Conservation (phyloP, 2,329 filamentous ascomycete genomes). For the Xylariaceae sp. region DNA sequence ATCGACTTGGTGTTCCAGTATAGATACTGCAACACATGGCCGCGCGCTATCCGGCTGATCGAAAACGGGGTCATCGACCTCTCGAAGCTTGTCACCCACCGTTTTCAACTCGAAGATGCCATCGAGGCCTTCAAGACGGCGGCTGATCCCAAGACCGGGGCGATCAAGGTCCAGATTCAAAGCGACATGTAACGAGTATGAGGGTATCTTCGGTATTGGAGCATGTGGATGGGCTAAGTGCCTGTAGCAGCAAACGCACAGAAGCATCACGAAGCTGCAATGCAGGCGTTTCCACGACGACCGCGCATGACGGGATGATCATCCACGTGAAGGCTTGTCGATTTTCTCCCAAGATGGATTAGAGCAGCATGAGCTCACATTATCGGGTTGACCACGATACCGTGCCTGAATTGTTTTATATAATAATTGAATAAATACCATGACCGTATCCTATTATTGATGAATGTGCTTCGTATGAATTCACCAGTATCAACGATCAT, state of each 20-base stretch:
- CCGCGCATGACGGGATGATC: neutral
- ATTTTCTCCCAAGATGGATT: constrained; percentile 3
- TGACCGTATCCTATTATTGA: too few species aligned
- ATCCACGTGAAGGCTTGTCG: neutral
- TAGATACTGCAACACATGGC: constrained; percentile 94
- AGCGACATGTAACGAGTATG: constrained; percentile 45
- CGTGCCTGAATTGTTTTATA: too few species aligned
- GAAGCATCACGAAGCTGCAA: neutral
- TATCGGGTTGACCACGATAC: constrained; percentile 4
- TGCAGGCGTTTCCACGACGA: neutral
- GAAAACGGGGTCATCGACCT: constrained; percentile 80
- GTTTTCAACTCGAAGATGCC: constrained; percentile 79
- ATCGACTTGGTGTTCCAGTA: constrained; percentile 97
- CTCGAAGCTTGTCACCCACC: constrained; percentile 78
- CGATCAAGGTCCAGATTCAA: constrained; percentile 98
- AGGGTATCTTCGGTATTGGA: constrained; percentile 13
- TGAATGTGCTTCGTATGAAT: too few species aligned
- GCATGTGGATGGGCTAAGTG: neutral
- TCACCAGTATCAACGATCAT: neutral
- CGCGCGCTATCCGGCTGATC: constrained; percentile 80
- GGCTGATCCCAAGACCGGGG: constrained; percentile 79
- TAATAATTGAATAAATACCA: too few species aligned
- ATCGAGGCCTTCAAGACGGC: constrained; percentile 86
- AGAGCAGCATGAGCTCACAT: constrained; percentile 9
- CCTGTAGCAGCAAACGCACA: neutral